phyloP scores from a whole-genome alignment of 2,329 filamentous ascomycete species.

The Fusarium clavum region DNA sequence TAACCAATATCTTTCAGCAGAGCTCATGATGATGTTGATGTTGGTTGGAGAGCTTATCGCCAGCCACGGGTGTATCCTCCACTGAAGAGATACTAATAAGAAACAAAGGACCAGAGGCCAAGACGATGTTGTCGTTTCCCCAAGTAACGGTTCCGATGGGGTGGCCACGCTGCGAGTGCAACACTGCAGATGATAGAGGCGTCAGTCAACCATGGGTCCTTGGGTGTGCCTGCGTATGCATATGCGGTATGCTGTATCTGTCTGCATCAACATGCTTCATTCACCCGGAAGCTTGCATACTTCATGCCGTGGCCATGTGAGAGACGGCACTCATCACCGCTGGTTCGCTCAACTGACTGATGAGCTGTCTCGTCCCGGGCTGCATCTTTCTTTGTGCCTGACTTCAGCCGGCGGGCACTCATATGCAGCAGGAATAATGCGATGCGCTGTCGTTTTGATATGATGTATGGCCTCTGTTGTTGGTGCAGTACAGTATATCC shows the following conservation, averaged over 20 bases:
- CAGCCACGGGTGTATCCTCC: not conserved
- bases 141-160: slow-evolving; percentile 6
- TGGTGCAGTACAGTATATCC: not conserved
- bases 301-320: slow-evolving; percentile 17
- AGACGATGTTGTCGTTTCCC: not conserved
- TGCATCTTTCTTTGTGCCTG: slow-evolving; percentile 21
- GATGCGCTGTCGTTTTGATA: slow-evolving; percentile 28
- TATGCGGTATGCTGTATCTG: slow-evolving; percentile 24
- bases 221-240: slow-evolving; percentile 28
- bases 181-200: slow-evolving; percentile 30
- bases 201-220: slow-evolving; percentile 14
- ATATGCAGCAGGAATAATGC: slow-evolving; percentile 5
- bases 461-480: slow-evolving; percentile 8
- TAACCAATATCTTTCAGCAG: slow-evolving; percentile 19
- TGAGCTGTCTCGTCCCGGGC: slow-evolving; percentile 29
- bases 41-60: slow-evolving; percentile 13
- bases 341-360: slow-evolving; percentile 12
- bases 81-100: not conserved
- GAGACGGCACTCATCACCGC: slow-evolving; percentile 19
- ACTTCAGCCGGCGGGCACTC: slow-evolving; percentile 4
- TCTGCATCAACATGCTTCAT: slow-evolving; percentile 28
- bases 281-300: slow-evolving; percentile 23
- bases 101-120: slow-evolving; percentile 6
- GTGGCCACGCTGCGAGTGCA: slow-evolving; percentile 25
- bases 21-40: slow-evolving; percentile 16